These are phyloP conservation scores for Albifimbria verrucaria DNA, from an alignment of 2,329 filamentous ascomycete species.

Conservation along the genomic window DNA sequence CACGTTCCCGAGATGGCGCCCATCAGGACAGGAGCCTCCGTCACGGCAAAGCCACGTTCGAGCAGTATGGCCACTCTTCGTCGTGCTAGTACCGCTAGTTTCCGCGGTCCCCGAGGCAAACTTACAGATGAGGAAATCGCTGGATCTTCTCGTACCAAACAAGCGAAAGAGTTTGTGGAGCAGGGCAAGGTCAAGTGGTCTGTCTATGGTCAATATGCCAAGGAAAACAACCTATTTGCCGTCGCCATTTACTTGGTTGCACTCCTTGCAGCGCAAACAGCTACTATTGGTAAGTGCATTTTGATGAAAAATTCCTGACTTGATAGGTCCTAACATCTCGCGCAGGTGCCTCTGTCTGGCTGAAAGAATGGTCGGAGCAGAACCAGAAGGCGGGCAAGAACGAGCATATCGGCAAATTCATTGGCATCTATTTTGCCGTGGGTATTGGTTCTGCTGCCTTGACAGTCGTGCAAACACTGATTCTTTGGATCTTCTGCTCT, in stretches of 20 bases:
- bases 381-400: slow-evolving; percentile 70
- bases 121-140: slow-evolving; percentile 78
- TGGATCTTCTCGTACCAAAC: slow-evolving; percentile 70
- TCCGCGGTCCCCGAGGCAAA: slow-evolving; percentile 81
- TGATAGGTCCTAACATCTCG: background rate
- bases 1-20: slow-evolving; percentile 71
- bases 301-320: too few relatives aligned
- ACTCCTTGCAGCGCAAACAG: slow-evolving; percentile 75
- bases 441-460: slow-evolving; percentile 82
- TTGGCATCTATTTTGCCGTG: slow-evolving; percentile 93
- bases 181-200: slow-evolving; percentile 97
- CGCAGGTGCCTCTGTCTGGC: slow-evolving; percentile 80
- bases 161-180: slow-evolving; percentile 83
- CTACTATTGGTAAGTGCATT: slow-evolving; percentile 64
- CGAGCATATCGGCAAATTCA: slow-evolving; percentile 77
- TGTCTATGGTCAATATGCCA: slow-evolving; percentile 92
- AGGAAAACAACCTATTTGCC: slow-evolving; percentile 84
- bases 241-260: slow-evolving; percentile 77
- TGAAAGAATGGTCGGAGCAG: slow-evolving; percentile 85
- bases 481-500: slow-evolving; percentile 99
- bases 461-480: slow-evolving; percentile 87
- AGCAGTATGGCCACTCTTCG: slow-evolving; percentile 79
- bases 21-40: slow-evolving; percentile 56
- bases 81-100: slow-evolving; percentile 87
- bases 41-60: slow-evolving; percentile 52